Evolutionary conservation across 805 yeast species (phyloP).

Genomic region (Starmerella vaccinii): DNA sequence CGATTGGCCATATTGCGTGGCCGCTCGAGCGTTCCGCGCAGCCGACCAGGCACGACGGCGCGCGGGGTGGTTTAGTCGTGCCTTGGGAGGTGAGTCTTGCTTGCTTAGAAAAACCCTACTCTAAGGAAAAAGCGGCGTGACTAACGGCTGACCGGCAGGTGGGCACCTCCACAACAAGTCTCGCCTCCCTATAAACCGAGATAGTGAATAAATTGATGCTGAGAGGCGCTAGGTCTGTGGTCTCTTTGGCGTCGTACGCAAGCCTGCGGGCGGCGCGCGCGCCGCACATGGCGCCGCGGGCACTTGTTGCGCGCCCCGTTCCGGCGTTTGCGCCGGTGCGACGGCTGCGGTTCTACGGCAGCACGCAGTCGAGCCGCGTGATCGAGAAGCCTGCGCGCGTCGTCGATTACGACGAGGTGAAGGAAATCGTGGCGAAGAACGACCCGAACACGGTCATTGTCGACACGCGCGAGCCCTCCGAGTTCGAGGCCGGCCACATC

Average conservation of each 20-base stretch:
- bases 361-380: constrained; percentile 18
- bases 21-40: too few species aligned
- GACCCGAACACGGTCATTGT: constrained; percentile 49
- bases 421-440: constrained; percentile 37
- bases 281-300: constrained; percentile 2
- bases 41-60: too few species aligned
- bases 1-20: too few species aligned
- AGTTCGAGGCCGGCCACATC: constrained; percentile 60
- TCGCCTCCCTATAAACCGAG: neutral
- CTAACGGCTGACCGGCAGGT: neutral
- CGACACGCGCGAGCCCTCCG: constrained; percentile 90
- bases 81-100: neutral
- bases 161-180: neutral
- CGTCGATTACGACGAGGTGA: constrained; percentile 46
- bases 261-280: neutral
- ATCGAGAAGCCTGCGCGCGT: constrained; percentile 38
- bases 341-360: constrained; percentile 21
- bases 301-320: neutral
- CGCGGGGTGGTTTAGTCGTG: too few species aligned
- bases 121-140: neutral
- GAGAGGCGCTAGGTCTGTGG: constrained; percentile 5
- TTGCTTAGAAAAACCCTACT: neutral
- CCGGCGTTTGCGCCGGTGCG: neutral
- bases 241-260: constrained; percentile 2
- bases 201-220: neutral